Base-by-base conservation (phyloP, 2,329 filamentous ascomycete genomes). In the Furcasterigmium sp. region DNA sequence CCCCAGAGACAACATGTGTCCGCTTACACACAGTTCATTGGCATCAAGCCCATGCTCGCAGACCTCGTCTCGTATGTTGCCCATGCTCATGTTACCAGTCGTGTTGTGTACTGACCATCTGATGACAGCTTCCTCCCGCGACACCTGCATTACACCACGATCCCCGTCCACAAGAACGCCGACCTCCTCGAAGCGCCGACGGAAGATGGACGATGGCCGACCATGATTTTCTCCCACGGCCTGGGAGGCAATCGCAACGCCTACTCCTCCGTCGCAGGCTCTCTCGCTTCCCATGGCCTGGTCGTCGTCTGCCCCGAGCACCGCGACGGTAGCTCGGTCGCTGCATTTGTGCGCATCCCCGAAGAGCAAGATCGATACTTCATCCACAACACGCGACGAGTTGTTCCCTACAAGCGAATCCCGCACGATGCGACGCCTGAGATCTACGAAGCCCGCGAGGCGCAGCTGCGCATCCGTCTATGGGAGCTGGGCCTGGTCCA, bases 161-260 rank as follows among this genome's bases (percentile, higher is more conserved):
- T 91, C 20, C 86, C 86, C 6, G 85, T 80, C 20, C 72, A 80
- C 51, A 82, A 86, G 52, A 87, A 90, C 58, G 86, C 86, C 10
- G 70, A 74, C 6, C 62, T 91, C 8, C 73, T 82, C 57, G 46
- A 69, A 46, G 56, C 79, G 46, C 55, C 67, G 10, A 65, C 69
- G 4, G 56, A 68, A 4, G 64, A 68, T 46, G 67, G 71, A 44
- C 70, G 80, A 66, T 93, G 87, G 84, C 88, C 89, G 0, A 85
- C 88, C 1, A 82, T 89, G 69, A 72, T 95, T 49, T 94, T 95
- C 64, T 93, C 87, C 2, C 89, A 95, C 58, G 89, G 89, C 1
- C 72, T 95, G 2, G 89, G 86, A 29, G 89, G 89, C 29, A 84
- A 80, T 46, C 77, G 87, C 51, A 93, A 93, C 55, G 81, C 87